These are phyloP conservation scores for Kitagawia praeruptora DNA, from an alignment of 129 eudicot genomes.

Conservation along the genomic window DNA sequence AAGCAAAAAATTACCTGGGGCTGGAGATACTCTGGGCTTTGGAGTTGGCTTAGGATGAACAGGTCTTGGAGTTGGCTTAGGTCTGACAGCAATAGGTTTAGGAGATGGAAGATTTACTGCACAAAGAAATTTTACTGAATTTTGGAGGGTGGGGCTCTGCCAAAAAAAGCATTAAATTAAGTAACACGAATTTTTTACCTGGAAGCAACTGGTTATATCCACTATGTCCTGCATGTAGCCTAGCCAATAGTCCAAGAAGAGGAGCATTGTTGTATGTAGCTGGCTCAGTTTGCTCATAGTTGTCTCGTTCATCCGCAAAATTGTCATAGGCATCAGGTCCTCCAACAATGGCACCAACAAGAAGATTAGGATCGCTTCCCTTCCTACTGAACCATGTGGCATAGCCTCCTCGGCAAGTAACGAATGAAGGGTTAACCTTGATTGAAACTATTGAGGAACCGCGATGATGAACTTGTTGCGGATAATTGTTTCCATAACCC, in stretches of 20 bases:
- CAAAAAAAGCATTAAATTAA: not conserved
- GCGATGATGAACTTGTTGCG: constrained; percentile 88
- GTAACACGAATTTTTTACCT: constrained; percentile 20
- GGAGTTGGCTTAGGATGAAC: constrained; percentile 22
- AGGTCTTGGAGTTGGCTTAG: constrained; percentile 26
- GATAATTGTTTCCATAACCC: constrained; percentile 85
- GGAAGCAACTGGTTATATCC: constrained; percentile 82
- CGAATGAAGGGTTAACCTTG: constrained; percentile 70
- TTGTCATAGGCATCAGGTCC: constrained; percentile 98
- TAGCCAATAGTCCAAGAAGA: constrained; percentile 71
- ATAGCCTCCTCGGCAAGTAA: constrained; percentile 88
- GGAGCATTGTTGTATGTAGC: constrained; percentile 99
- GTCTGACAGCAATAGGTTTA: constrained; percentile 30
- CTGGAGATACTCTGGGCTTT: constrained; percentile 27
- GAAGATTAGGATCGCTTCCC: constrained; percentile 77
- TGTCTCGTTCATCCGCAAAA: constrained; percentile 88
- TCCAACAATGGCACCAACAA: constrained; percentile 90
- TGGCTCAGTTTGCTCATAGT: constrained; percentile 96
- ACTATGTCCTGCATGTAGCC: constrained; percentile 59
- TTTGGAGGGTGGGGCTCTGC: not conserved
- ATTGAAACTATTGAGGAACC: constrained; percentile 91
- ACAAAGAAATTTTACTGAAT: constrained; percentile 3
- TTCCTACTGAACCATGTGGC: constrained; percentile 83
- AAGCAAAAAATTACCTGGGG: constrained; percentile 36
- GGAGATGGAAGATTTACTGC: constrained; percentile 70